A percentile compares a stretch with the other conserved stretches of the same genome.
These are phyloP conservation scores for Fusarium begoniae DNA, from an alignment of 2,329 filamentous ascomycete species.

Conservation along the genomic window DNA sequence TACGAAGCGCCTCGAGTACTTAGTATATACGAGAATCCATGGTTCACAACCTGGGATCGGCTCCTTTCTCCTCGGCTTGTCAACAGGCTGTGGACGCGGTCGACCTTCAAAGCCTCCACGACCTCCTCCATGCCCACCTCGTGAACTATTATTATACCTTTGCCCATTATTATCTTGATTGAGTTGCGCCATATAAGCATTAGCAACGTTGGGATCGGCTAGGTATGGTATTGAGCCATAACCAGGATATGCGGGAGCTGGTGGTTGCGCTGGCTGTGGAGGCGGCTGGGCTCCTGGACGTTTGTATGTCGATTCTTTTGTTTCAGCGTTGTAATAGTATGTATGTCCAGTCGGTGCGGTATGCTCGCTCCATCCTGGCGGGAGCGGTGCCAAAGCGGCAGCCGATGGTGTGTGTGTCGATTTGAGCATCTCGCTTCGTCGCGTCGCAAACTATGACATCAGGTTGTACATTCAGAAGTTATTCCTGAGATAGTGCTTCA, in stretches of 20 bases:
- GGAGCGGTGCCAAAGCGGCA: conserved; percentile 66
- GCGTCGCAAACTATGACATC: conserved; percentile 27
- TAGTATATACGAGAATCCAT: conserved; percentile 95
- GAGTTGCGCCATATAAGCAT: conserved; percentile 68
- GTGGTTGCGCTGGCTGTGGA: conserved; percentile 39
- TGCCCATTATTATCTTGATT: conserved; percentile 53
- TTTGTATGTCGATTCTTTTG: conserved; percentile 87
- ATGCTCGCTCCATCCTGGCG: conserved; percentile 91
- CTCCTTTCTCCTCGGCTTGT: conserved; percentile 83
- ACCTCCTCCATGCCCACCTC: conserved; percentile 46
- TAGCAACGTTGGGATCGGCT: conserved; percentile 65
- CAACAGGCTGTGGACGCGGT: conserved; percentile 73
- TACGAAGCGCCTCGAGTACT: conserved; percentile 86
- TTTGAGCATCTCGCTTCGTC: conserved; percentile 67
- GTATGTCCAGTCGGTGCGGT: conserved; percentile 86
- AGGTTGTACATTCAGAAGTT: background rate
- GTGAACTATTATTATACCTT: conserved; percentile 42
- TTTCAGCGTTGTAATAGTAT: conserved; percentile 87
- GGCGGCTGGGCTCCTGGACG: conserved; percentile 63
- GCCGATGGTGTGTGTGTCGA: conserved; percentile 75
- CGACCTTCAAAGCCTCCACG: conserved; percentile 65
- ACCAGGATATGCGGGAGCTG: conserved; percentile 43
- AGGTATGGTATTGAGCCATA: conserved; percentile 50
- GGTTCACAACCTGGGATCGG: conserved; percentile 82
- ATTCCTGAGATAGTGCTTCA: background rate